Conservation (phyloP, 1,139 yeast genomes). For the Schwanniomyces etchellsii region DNA sequence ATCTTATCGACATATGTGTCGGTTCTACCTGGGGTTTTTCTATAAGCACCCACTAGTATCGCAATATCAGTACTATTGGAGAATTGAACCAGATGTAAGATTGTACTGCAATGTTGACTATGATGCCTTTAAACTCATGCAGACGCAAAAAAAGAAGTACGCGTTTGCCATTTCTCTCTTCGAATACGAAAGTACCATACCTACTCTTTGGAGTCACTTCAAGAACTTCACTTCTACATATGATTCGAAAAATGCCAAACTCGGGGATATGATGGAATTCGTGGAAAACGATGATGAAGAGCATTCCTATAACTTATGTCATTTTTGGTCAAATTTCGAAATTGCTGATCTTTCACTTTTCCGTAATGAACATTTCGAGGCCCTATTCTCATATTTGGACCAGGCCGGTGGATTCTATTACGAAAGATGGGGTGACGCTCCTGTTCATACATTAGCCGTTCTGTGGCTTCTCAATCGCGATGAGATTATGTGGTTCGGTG, state of each 20-base stretch:
- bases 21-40: slow-evolving; percentile 31
- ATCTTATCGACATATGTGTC: slow-evolving; percentile 34
- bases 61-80: slow-evolving; percentile 30
- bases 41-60: slow-evolving; percentile 23
- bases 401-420: slow-evolving; percentile 30
- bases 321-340: slow-evolving; percentile 37
- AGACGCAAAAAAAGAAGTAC: slow-evolving; percentile 14
- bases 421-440: slow-evolving; percentile 42
- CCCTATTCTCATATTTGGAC: slow-evolving; percentile 24
- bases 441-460: slow-evolving; percentile 28
- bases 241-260: not conserved
- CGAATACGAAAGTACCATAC: slow-evolving; percentile 30
- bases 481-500: slow-evolving; percentile 27
- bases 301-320: slow-evolving; percentile 30
- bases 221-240: slow-evolving; percentile 9
- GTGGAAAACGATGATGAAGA: slow-evolving; percentile 16
- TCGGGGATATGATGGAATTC: slow-evolving; percentile 11
- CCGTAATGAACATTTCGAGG: slow-evolving; percentile 15
- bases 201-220: slow-evolving; percentile 24
- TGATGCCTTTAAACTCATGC: slow-evolving; percentile 25
- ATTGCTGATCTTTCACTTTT: slow-evolving; percentile 26
- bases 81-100: slow-evolving; percentile 29
- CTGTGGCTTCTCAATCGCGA: slow-evolving; percentile 16
- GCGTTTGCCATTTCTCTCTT: slow-evolving; percentile 25
- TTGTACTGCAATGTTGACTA: slow-evolving; percentile 23